Evolutionary conservation across 257 asterid genomes (phyloP).

Genomic region (Przewalskia tangutica): DNA sequence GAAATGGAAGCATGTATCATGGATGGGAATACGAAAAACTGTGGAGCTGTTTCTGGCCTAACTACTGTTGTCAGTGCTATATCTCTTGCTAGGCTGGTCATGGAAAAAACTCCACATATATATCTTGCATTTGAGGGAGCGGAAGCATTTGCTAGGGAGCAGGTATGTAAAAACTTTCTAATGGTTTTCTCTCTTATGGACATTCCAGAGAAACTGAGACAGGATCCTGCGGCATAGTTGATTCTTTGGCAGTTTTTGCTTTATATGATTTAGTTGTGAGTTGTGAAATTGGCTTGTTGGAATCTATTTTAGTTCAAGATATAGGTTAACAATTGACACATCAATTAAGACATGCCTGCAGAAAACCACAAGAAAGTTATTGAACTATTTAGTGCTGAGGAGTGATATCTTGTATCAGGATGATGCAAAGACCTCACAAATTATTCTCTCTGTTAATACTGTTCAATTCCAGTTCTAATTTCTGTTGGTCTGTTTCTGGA

Average conservation of each 20-base stretch:
- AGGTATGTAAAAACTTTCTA: conserved; percentile 25
- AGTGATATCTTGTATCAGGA: not conserved
- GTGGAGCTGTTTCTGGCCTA: conserved; percentile 94
- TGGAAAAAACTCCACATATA: conserved; percentile 94
- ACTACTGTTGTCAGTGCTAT: conserved; percentile 68
- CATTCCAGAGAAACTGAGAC: not conserved
- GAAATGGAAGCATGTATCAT: conserved; percentile 98
- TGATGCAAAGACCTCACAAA: not conserved
- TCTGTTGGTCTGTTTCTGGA: too few species aligned
- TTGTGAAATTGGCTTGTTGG: not conserved
- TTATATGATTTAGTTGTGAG: not conserved
- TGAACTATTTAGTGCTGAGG: not conserved
- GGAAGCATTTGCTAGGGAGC: conserved; percentile 83
- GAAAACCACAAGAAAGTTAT: not conserved
- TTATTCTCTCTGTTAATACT: not conserved
- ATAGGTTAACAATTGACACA: not conserved
- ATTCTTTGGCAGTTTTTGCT: not conserved
- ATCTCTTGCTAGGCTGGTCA: conserved; percentile 84
- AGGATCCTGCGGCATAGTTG: not conserved
- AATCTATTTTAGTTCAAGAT: not conserved
- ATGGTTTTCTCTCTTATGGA: not conserved
- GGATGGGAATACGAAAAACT: conserved; percentile 77
- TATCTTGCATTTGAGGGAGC: conserved; percentile 93
- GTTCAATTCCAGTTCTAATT: too few species aligned
- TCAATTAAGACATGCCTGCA: not conserved